Evolutionary conservation across 2,329 filamentous ascomycete genomes (phyloP).

Genomic region (Hymenoscyphus infarciens): DNA sequence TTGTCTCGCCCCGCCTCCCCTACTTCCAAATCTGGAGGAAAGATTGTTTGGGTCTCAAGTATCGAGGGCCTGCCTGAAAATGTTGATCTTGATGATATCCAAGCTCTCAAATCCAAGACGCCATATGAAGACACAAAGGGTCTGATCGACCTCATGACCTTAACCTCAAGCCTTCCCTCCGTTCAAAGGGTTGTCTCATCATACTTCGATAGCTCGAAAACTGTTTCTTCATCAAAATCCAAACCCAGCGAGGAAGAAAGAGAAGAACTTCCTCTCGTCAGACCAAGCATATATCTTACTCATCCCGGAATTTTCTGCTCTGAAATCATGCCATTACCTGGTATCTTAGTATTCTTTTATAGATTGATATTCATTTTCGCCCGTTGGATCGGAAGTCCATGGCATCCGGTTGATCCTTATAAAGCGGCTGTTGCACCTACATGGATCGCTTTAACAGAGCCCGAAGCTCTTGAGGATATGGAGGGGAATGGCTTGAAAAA

Average conservation of each 20-base stretch:
- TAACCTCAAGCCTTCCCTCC: slow-evolving; percentile 67
- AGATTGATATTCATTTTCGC: slow-evolving; percentile 63
- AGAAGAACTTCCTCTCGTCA: slow-evolving; percentile 25
- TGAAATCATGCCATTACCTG: slow-evolving; percentile 70
- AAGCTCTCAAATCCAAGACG: slow-evolving; percentile 56
- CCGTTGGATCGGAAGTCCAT: slow-evolving; percentile 78
- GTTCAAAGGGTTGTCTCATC: slow-evolving; percentile 52
- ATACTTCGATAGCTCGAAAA: slow-evolving; percentile 49
- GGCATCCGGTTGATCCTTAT: slow-evolving; percentile 79
- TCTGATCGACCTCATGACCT: slow-evolving; percentile 76
- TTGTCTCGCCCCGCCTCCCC: slow-evolving; percentile 42
- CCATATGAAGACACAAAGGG: slow-evolving; percentile 89
- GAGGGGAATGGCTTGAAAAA: slow-evolving; percentile 46
- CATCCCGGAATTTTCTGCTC: slow-evolving; percentile 89
- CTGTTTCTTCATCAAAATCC: slow-evolving; percentile 24
- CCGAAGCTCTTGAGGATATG: slow-evolving; percentile 56
- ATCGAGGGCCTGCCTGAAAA: slow-evolving; percentile 59
- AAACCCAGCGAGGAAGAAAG: slow-evolving; percentile 17
- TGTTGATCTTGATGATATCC: slow-evolving; percentile 67
- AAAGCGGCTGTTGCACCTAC: slow-evolving; percentile 70
- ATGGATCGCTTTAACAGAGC: slow-evolving; percentile 70
- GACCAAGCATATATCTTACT: slow-evolving; percentile 68
- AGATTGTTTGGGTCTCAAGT: slow-evolving; percentile 81
- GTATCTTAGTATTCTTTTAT: slow-evolving; percentile 68
- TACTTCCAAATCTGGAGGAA: slow-evolving; percentile 27